A percentile compares a stretch with the other conserved stretches of the same genome.
Evolutionary conservation across 345 rosid species (phyloP).

Genomic region (Durio zibethinus): DNA sequence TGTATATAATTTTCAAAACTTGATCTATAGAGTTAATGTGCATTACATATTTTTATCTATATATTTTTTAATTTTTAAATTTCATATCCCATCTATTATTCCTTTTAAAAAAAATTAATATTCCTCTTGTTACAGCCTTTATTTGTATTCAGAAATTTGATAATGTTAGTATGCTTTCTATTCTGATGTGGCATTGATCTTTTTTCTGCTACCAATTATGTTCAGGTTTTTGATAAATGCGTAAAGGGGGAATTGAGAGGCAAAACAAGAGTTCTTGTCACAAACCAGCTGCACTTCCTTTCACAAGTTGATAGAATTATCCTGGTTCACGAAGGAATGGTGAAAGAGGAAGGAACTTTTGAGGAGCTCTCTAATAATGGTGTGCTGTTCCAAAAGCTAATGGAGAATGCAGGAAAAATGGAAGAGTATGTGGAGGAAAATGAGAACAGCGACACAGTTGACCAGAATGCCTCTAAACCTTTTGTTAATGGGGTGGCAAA

Average conservation of each 20-base stretch:
- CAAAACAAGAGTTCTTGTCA: slow-evolving; percentile 96
- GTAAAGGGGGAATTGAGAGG: slow-evolving; percentile 71
- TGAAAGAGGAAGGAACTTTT: slow-evolving; percentile 96
- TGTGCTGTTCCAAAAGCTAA: slow-evolving; percentile 69
- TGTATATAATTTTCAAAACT: not conserved
- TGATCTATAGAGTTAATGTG: not conserved
- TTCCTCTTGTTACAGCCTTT: not conserved
- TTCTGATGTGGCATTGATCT: slow-evolving; percentile 3
- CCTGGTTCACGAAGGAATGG: slow-evolving; percentile 84
- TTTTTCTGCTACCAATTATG: slow-evolving; percentile 5
- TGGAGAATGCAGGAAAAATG: slow-evolving; percentile 99
- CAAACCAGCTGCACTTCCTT: slow-evolving; percentile 97
- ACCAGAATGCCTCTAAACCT: slow-evolving; percentile 42
- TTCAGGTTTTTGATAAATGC: slow-evolving; percentile 93
- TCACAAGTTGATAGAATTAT: slow-evolving; percentile 93
- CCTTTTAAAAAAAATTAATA: not conserved
- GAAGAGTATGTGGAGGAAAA: slow-evolving; percentile 85
- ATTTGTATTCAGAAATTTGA: slow-evolving; percentile 9
- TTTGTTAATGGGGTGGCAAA: slow-evolving; percentile 52
- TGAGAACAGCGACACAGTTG: slow-evolving; percentile 47
- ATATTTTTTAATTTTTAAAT: not conserved
- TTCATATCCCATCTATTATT: not conserved
- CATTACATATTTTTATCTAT: not conserved
- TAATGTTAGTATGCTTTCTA: slow-evolving; percentile 1
- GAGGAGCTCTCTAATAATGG: slow-evolving; percentile 78